Evolutionary conservation across 176 grass and related monocot genomes (phyloP), one percentile per base, ranked within the genome.

Genomic region (Alloteropsis semialata): DNA sequence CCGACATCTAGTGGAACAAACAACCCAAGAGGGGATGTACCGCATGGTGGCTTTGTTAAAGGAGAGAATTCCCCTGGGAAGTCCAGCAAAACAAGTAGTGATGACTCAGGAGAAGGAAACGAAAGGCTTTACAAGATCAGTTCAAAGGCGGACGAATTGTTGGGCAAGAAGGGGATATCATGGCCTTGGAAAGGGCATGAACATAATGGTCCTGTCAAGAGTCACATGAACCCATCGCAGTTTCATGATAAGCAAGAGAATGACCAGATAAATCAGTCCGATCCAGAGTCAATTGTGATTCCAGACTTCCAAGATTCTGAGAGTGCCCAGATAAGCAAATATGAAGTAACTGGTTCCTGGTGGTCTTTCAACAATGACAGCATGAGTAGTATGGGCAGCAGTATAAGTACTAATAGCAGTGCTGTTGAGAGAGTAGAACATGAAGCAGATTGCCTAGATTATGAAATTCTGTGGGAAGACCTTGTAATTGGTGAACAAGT

Each of bases 391-490:
- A 27, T 91, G 29, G 89, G 90, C 62, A 98, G 96, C 88, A 88
- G 30, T 78, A 67, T 81, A 56, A 95, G 90, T 84, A 91, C 82
- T 28, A 82, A 84, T 80, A 88, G 90, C 72, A 88, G 78, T 87
- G 78, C 70, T 83, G 45, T 91, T 33, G 81, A 94, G 46, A 92
- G 72, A 70, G 45, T 74, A 81, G 92, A 98, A 80, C n/a, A 78
- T 59, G 92, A 98, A 65, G 81, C 53, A 19, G 96, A 98, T 87
- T 93, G 88, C 88, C 87, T 93, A 18, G 96, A 95, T 84, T 93
- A 86, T 75, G 92, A 95, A 37, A 93, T 98, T 86, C 57, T 91
- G 41, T 98, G 92, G 92, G 92, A 98, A 79, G 92, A 98, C 78
- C 89, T 98, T 33, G 87, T 45, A 72, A 86, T 98, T 79, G 92